These are phyloP conservation scores for Xylariaceae sp. DNA, from an alignment of 2,329 filamentous ascomycete species.

Conservation along the genomic window DNA sequence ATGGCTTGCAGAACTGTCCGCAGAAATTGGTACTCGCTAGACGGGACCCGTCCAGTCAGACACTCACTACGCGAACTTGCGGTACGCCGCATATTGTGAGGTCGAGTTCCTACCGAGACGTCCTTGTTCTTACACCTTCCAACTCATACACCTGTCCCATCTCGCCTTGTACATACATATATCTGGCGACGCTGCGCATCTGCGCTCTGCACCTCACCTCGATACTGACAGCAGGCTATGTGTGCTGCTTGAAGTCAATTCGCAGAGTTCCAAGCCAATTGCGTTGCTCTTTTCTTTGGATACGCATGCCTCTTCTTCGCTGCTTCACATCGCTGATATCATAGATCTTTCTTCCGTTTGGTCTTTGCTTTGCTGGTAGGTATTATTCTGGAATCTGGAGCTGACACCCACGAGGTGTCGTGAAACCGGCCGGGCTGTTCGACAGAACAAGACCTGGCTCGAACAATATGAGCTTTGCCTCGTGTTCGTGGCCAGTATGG, in stretches of 20 bases:
- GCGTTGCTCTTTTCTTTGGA: not conserved
- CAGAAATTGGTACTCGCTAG: not conserved
- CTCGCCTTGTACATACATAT: not conserved
- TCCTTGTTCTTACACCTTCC: not conserved
- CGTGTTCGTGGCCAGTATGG: slow-evolving; percentile 56
- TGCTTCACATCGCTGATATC: slow-evolving; percentile 7
- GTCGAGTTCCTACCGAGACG: not conserved
- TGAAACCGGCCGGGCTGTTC: slow-evolving; percentile 8
- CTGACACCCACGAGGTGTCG: slow-evolving; percentile 13
- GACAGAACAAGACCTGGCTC: slow-evolving; percentile 12
- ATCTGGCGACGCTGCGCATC: not conserved
- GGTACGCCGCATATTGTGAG: not conserved
- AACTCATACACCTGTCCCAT: not conserved
- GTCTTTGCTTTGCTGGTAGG: slow-evolving; percentile 5
- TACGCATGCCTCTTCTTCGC: not conserved
- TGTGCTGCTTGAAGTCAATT: not conserved
- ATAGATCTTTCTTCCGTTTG: slow-evolving; percentile 5
- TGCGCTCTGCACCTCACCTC: not conserved
- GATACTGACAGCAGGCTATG: not conserved
- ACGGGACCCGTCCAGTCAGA: not conserved
- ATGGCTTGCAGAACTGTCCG: not conserved
- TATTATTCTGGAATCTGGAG: slow-evolving; percentile 5
- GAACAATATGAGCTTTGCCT: slow-evolving; percentile 41
- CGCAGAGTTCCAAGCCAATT: slow-evolving; percentile 1
- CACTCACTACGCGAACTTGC: not conserved